Evolutionary conservation across 2,329 filamentous ascomycete species (phyloP).

Genomic region (Daldinia eschscholtzii): DNA sequence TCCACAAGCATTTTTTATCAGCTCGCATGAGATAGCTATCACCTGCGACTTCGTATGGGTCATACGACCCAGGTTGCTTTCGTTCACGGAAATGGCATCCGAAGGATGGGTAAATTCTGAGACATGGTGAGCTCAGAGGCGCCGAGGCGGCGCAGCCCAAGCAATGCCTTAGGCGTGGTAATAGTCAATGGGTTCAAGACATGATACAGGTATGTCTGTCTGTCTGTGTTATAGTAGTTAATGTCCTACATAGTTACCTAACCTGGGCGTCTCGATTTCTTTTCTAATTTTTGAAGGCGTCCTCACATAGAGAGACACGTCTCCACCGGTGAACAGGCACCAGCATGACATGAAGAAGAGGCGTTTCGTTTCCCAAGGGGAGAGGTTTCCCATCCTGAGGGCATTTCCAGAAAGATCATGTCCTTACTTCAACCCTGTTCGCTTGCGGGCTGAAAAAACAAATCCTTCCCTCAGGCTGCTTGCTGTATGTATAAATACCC

Average conservation of each 20-base stretch:
- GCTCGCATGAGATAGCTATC: conserved; percentile 28
- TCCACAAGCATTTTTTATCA: conserved; percentile 10
- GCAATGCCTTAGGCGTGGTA: conserved; percentile 5
- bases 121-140: conserved; percentile 27
- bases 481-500: conserved; percentile 7
- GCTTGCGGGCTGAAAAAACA: not conserved
- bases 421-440: not conserved
- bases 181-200: conserved; percentile 18
- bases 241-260: not conserved
- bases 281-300: not conserved
- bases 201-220: not conserved
- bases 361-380: not conserved
- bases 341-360: conserved; percentile 5
- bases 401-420: not conserved
- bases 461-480: not conserved
- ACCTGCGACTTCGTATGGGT: conserved; percentile 18
- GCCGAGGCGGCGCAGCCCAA: conserved; percentile 35
- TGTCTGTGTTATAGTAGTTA: conserved; percentile 30
- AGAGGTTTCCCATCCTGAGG: not conserved
- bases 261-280: conserved; percentile 13
- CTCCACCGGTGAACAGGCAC: conserved; percentile 6
- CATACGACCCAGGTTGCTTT: conserved; percentile 37
- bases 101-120: conserved; percentile 36
- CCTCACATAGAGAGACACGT: conserved; percentile 21
- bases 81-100: conserved; percentile 30